Conservation (phyloP, 2,329 filamentous ascomycete genomes). For the Diaporthe helianthi region DNA sequence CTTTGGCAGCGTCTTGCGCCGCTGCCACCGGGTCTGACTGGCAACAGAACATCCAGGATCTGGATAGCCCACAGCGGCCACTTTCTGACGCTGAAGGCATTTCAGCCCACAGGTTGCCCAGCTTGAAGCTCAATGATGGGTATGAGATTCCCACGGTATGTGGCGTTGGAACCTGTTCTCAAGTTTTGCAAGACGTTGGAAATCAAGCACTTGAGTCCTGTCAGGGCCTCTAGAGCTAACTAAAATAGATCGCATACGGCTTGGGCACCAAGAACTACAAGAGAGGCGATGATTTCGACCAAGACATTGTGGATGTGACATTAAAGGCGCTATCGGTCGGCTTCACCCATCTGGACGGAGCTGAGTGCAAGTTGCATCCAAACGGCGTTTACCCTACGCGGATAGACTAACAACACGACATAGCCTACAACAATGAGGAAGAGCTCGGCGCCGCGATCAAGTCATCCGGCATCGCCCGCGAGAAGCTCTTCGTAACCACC, state of each 20-base stretch:
- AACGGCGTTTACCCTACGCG: not conserved
- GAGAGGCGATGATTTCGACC: conserved; percentile 26
- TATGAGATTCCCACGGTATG: conserved; percentile 22
- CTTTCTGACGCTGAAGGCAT: not conserved
- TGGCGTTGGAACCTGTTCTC: not conserved
- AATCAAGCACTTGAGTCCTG: not conserved
- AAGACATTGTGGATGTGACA: conserved; percentile 28
- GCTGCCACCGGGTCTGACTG: conserved; percentile 9
- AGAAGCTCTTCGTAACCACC: conserved; percentile 32
- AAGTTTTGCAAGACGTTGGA: not conserved
- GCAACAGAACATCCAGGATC: conserved; percentile 3
- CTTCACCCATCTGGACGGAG: conserved; percentile 33
- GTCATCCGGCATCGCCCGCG: conserved; percentile 17
- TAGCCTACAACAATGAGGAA: conserved; percentile 32
- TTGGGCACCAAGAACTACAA: conserved; percentile 30
- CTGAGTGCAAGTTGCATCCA: conserved; percentile 21
- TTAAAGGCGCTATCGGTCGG: conserved; percentile 27
- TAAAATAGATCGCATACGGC: conserved; percentile 30
- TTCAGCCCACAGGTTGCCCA: conserved; percentile 24
- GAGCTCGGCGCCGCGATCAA: conserved; percentile 32
- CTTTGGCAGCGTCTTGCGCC: conserved; percentile 13
- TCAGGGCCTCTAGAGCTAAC: not conserved
- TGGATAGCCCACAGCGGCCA: conserved; percentile 17
- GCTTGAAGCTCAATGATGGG: conserved; percentile 29
- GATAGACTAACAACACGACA: not conserved